Percentiles rank a stretch among this genome's conserved stretches.
Conservation (phyloP, 225 moss, liverwort and hornwort genomes). For the Straminergon stramineum region DNA sequence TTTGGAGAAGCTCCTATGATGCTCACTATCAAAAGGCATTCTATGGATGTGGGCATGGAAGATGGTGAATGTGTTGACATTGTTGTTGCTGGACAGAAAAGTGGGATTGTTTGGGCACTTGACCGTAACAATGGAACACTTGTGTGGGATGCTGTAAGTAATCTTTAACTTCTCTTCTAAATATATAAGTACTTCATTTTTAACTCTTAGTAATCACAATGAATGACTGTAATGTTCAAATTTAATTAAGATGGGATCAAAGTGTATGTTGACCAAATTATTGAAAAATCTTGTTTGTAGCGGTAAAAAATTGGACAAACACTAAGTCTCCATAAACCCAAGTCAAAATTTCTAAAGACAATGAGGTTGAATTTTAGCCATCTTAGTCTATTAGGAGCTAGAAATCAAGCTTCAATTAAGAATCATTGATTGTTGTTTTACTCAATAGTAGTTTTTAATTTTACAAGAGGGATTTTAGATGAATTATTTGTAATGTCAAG, state of each 20-base stretch:
- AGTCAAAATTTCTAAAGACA: background rate
- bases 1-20: background rate
- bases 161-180: rapidly evolving
- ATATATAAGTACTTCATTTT: background rate
- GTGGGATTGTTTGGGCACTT: background rate
- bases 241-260: background rate
- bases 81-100: background rate
- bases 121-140: background rate
- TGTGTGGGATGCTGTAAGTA: background rate
- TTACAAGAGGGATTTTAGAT: background rate
- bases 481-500: background rate
- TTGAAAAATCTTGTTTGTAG: background rate
- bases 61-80: background rate
- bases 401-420: background rate
- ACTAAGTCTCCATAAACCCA: background rate
- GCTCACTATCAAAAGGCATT: background rate
- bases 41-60: rapidly evolving
- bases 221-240: background rate
- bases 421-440: background rate
- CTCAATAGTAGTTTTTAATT: background rate
- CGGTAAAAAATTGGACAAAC: background rate
- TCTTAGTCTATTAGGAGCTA: background rate
- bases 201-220: background rate
- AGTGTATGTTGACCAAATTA: background rate
- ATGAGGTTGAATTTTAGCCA: background rate